phyloP scores from a whole-genome alignment of 1,284 basidiomycete genomes.

The Peniophora sp. region DNA sequence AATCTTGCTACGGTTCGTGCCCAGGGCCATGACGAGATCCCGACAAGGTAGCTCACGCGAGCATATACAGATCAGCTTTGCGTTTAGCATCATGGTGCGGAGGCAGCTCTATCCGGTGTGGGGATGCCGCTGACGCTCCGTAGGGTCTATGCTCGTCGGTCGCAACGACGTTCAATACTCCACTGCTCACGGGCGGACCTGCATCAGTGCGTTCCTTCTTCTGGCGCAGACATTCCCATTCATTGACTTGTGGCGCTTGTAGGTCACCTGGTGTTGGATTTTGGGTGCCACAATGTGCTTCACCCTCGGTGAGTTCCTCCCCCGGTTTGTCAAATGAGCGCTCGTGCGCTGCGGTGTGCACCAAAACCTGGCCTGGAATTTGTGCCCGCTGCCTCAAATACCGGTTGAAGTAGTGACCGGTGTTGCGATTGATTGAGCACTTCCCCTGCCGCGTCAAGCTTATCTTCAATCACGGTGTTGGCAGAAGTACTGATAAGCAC shows the following conservation, averaged over 20 bases:
- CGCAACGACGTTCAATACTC: slow-evolving; percentile 77
- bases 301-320: slow-evolving; percentile 40
- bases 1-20: slow-evolving; percentile 62
- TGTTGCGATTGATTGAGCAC: too few species aligned
- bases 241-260: not conserved
- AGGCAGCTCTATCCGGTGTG: not conserved
- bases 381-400: too few species aligned
- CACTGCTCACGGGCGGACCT: slow-evolving; percentile 68
- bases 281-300: slow-evolving; percentile 71
- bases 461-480: too few species aligned
- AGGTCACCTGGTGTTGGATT: slow-evolving; percentile 80
- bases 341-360: too few species aligned
- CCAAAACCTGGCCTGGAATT: too few species aligned
- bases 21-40: not conserved
- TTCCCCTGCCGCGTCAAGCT: too few species aligned
- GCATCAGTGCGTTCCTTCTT: slow-evolving; percentile 42
- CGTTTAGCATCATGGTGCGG: slow-evolving; percentile 67
- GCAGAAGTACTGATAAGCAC: too few species aligned
- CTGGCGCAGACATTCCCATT: not conserved
- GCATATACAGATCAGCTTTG: slow-evolving; percentile 55
- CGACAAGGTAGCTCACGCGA: not conserved
- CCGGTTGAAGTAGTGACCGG: too few species aligned
- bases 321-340: too few species aligned
- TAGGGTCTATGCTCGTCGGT: slow-evolving; percentile 74
- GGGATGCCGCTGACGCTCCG: not conserved